Evolutionary conservation across 768 basidiomycete genomes (phyloP).

Genomic region (Psilocybe subaeruginosa): DNA sequence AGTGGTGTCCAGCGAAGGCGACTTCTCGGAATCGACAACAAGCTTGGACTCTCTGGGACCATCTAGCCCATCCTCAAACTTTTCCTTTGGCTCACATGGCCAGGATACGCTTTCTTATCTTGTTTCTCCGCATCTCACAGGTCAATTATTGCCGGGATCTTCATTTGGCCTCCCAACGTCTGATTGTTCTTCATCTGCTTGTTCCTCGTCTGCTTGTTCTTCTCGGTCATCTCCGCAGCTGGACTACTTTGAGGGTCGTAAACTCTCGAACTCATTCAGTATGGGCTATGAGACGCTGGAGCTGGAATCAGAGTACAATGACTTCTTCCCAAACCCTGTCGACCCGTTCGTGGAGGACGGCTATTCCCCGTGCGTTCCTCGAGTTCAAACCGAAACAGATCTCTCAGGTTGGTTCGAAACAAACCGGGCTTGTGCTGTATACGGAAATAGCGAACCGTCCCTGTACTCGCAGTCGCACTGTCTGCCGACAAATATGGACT

Average conservation of each 20-base stretch:
- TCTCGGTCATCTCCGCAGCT: slow-evolving; percentile 41
- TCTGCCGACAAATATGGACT: slow-evolving; percentile 20
- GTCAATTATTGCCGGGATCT: slow-evolving; percentile 18
- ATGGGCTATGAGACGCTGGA: slow-evolving; percentile 32
- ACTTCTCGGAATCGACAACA: slow-evolving; percentile 20
- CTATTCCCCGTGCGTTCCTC: slow-evolving; percentile 34
- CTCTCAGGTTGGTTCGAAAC: slow-evolving; percentile 37
- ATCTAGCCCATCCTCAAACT: slow-evolving; percentile 23
- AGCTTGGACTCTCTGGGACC: slow-evolving; percentile 22
- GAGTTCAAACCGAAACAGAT: slow-evolving; percentile 27
- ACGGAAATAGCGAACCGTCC: slow-evolving; percentile 27
- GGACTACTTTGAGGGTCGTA: slow-evolving; percentile 37
- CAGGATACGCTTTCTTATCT: slow-evolving; percentile 22
- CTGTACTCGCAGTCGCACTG: slow-evolving; percentile 21
- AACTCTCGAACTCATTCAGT: slow-evolving; percentile 31
- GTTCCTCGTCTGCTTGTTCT: slow-evolving; percentile 39
- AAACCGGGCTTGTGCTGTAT: slow-evolving; percentile 36
- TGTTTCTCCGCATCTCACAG: slow-evolving; percentile 19
- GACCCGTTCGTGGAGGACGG: slow-evolving; percentile 40
- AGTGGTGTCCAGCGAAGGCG: slow-evolving; percentile 16
- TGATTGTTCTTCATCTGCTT: slow-evolving; percentile 24
- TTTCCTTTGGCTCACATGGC: slow-evolving; percentile 20
- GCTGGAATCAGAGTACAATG: slow-evolving; percentile 31
- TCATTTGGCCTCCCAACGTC: slow-evolving; percentile 25
- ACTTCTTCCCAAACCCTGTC: slow-evolving; percentile 37